These are phyloP conservation scores for Zygnema cylindricum DNA, from an alignment of 139 green algal species.

Conservation along the genomic window DNA sequence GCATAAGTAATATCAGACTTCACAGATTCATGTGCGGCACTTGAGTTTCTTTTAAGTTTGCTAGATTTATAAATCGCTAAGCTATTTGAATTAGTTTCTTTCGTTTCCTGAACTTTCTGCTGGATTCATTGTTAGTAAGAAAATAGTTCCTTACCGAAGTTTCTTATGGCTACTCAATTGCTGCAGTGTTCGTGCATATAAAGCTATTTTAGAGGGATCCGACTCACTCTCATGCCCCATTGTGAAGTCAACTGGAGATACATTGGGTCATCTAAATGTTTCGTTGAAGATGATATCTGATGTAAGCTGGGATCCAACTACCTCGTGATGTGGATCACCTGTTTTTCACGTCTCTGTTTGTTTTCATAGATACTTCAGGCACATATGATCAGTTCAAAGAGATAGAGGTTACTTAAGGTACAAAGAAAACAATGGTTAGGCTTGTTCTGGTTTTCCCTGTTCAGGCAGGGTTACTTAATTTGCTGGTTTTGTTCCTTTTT, in stretches of 20 bases:
- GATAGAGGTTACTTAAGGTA: neutral
- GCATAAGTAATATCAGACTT: too few relatives aligned
- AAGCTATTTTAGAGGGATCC: neutral
- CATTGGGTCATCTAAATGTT: constrained; percentile 4
- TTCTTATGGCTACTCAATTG: neutral
- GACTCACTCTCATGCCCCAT: constrained; percentile 20
- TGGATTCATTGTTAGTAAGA: neutral
- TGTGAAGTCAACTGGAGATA: constrained; percentile 12
- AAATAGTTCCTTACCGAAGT: neutral
- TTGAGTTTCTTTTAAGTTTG: neutral
- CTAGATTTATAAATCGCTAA: too few relatives aligned
- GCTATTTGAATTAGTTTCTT: constrained; percentile 1
- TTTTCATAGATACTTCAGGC: neutral
- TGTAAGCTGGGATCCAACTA: constrained; percentile 10
- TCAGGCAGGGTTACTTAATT: neutral
- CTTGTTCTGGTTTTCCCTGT: neutral
- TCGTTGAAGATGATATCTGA: constrained; percentile 23
- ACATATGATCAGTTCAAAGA: neutral
- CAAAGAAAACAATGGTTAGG: neutral
- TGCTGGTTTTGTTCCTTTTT: neutral
- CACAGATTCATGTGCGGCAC: neutral
- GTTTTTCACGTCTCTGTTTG: neutral
- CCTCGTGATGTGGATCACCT: neutral
- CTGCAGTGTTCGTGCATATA: constrained; percentile 6
- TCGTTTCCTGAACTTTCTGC: neutral